These are phyloP conservation scores for Pythium folliculosum DNA, from an alignment of 352 stramenopile species.

Conservation along the genomic window DNA sequence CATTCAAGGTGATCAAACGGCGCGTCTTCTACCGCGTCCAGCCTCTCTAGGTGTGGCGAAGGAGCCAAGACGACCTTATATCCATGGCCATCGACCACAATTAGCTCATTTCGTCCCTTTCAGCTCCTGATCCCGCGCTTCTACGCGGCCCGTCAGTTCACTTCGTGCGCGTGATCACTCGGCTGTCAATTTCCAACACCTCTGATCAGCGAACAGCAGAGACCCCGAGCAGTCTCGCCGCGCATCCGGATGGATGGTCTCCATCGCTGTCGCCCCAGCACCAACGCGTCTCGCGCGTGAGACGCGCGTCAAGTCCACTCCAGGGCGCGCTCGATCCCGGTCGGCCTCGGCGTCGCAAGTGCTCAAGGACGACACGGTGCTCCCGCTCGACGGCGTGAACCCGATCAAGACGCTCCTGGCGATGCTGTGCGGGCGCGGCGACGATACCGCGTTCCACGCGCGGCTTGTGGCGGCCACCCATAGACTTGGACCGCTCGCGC, in stretches of 20 bases:
- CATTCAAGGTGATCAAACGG: conserved; percentile 6
- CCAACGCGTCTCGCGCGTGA: no score
- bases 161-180: not conserved
- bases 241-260: no score
- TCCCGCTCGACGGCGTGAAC: not conserved
- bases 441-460: conserved; percentile 8
- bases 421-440: not conserved
- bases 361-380: conserved; percentile 7
- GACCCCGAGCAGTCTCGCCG: no score
- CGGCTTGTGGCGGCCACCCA: not conserved
- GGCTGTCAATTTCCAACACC: no score
- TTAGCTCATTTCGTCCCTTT: not conserved
- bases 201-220: no score
- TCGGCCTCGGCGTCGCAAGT: not conserved
- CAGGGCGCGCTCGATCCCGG: no score
- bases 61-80: no score
- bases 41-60: no score
- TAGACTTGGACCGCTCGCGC: not conserved
- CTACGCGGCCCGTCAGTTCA: not conserved
- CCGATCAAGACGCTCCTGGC: not conserved
- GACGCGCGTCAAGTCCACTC: no score
- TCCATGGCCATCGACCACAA: no score
- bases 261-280: no score
- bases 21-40: conserved; percentile 2
- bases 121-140: not conserved